phyloP scores from a whole-genome alignment of 2,329 filamentous ascomycete species.

The Saccharata proteae region DNA sequence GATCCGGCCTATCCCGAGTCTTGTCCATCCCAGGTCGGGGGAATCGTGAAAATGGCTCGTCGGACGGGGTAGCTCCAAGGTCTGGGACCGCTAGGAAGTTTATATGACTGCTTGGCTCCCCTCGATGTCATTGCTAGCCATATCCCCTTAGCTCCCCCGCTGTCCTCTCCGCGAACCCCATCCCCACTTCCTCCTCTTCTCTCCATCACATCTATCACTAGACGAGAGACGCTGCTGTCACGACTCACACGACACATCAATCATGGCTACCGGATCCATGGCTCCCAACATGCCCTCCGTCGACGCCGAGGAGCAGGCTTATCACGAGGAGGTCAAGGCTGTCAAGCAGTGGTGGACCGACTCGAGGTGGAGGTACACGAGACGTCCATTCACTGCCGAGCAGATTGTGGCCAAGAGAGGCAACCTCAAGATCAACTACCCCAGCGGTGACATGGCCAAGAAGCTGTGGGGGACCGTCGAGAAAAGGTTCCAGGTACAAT shows the following conservation, averaged over 20 bases:
- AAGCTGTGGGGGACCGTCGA: constrained; percentile 93
- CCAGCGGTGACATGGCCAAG: constrained; percentile 79
- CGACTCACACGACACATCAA: no score
- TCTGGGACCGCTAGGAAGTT: constrained; percentile 1
- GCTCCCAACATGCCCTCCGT: constrained; percentile 26
- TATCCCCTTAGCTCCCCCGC: constrained; percentile 3
- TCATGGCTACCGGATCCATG: constrained; percentile 8
- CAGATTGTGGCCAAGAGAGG: constrained; percentile 95
- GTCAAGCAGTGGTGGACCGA: constrained; percentile 94
- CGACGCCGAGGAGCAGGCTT: constrained; percentile 62
- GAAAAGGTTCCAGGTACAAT: constrained; percentile 63
- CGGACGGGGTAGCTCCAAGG: constrained; percentile 1
- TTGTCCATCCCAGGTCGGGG: no score
- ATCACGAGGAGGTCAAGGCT: constrained; percentile 69
- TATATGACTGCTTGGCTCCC: constrained; percentile 9
- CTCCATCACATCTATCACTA: no score
- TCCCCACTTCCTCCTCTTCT: neutral
- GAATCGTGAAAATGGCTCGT: constrained; percentile 5
- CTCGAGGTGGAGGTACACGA: constrained; percentile 84
- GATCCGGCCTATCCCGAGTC: constrained; percentile 8
- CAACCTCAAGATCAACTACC: constrained; percentile 79
- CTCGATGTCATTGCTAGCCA: constrained; percentile 1
- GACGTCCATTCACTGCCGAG: constrained; percentile 86
- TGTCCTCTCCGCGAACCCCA: constrained; percentile 1
- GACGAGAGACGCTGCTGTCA: no score